Evolutionary conservation across 2,329 filamentous ascomycete species (phyloP), one percentile per base, ranked within the genome.

Genomic region (Fusarium lateritium): DNA sequence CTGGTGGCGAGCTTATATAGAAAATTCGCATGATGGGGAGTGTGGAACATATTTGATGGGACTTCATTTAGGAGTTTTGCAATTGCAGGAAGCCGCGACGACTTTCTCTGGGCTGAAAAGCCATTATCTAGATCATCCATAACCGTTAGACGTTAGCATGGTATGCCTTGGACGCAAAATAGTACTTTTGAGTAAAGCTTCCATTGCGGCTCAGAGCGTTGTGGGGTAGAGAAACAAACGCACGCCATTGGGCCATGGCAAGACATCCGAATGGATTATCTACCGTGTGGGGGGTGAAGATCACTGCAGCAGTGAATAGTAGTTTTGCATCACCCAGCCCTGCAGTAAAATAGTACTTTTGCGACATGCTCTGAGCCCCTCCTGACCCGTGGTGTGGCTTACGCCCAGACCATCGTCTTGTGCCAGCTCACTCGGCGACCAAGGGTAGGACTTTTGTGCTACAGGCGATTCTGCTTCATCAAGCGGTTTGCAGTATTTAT

Each of bases 281-380:
- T 19, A 19, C 19, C 19, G 19, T 19, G 19, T 17, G 7, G 5
- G 28, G 22, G 33, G 3, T 17, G 5, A 3, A 42, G 10, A 26
- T 24, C 24, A 7, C 24, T 24, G 24, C 24, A 24, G 7, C 7
- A 24, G 5, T 6, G 3, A 24, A 60, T 60, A 50, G 57, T 36
- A 7, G 52, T 58, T 58, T 58, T 50, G 43, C 36, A 24, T 5
- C 9, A 22, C 36, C 42, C 14, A 13, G 24, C 9, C 11, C 15
- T 26, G n/a, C 19, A 22, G 39, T 24, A 22, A 44, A 44, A 54
- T 58, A 45, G 55, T 44, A 54, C 19, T 57, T 57, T 53, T 57
- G 54, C 8, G 9, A 56, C 34, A 22, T 8, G 6, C 24, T 24
- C 6, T 24, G 7, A 24, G 24, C 24, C 24, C 24, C 24, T 19